Conservation (phyloP, 345 rosid species). For the Euphorbia peplus region DNA sequence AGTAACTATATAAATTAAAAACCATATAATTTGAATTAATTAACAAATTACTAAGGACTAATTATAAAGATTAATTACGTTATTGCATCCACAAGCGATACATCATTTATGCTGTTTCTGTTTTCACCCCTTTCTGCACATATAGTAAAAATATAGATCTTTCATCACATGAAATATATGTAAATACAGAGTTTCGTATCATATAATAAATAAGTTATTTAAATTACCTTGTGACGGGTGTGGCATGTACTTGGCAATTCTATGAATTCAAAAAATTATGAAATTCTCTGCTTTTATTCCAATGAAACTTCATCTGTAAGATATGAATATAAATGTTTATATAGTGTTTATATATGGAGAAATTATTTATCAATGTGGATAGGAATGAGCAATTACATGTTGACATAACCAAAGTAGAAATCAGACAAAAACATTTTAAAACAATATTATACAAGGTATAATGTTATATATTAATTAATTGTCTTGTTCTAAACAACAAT, state of each 20-base stretch:
- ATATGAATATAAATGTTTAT: conserved; percentile 22
- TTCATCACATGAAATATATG: background rate
- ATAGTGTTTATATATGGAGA: background rate
- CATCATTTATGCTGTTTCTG: conserved; percentile 35
- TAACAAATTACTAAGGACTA: background rate
- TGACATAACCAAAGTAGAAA: conserved; percentile 37
- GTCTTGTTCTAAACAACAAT: background rate
- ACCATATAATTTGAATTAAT: too few species aligned
- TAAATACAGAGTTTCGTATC: too few species aligned
- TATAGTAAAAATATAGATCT: background rate
- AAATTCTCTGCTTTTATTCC: conserved; percentile 43
- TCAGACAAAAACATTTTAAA: background rate
- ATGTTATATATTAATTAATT: background rate
- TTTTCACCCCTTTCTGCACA: conserved; percentile 58
- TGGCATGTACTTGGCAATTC: conserved; percentile 78
- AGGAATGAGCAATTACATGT: conserved; percentile 33
- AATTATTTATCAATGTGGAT: conserved; percentile 44
- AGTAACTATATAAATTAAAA: background rate
- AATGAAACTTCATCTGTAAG: conserved; percentile 51
- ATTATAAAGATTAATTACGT: conserved; percentile 38
- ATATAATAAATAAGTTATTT: conserved; percentile 4
- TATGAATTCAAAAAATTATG: conserved; percentile 25
- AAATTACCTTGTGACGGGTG: conserved; percentile 61
- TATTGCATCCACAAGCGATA: conserved; percentile 50
- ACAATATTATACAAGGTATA: background rate